Base-by-base conservation (phyloP, 177 flowering plant species). In the Telopea speciosissima region DNA sequence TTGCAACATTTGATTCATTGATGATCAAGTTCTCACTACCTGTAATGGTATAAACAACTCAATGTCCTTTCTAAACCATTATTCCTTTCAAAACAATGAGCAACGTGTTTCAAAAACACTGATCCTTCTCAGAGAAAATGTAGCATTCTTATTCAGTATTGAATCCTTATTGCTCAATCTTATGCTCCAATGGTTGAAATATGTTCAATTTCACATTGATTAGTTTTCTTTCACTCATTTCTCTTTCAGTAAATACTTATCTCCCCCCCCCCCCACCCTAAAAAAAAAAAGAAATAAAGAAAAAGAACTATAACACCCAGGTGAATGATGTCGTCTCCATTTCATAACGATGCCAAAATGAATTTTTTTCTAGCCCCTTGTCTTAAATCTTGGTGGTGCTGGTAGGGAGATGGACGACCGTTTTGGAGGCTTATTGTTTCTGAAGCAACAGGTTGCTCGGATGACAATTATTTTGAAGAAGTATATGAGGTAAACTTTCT, bases 371-470 rank as follows among this genome's bases (percentile, higher is more conserved):
- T 45, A 45, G 2, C 17, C 17, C 54, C 19, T 13, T 45, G 54
- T 45, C 54, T 45, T 45, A 45, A 45, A 11, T 45, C 54, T 45
- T 12, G 19, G 19, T 45, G 54, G 54, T 45, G 16, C 67, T 73
- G 67, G 52, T 78, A 95, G 99, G 99, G 94, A 74, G 99, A 92
- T 81, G 99, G 99, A 36, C 86, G 86, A 60, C 87, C 90, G 17
- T 95, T 95, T 76, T 95, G 99, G 99, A 95, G 80, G 73, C 84
- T 85, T 44, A 89, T 92, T 68, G 99, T 95, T 76, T 85, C 92
- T 79, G 97, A 95, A 85, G 97, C 99, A 73, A 95, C 97, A 62
- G 92, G 97, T 49, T 91, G 86, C 75, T 68, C 80, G 24, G 76
- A 80, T 68, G 71, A 79, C 56, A 86, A 84, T 62, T 95, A 92